A percentile compares a stretch with the other conserved stretches of the same genome.
phyloP scores from a whole-genome alignment of 2,329 filamentous ascomycete species.

The Akanthomyces uredinophilus region DNA sequence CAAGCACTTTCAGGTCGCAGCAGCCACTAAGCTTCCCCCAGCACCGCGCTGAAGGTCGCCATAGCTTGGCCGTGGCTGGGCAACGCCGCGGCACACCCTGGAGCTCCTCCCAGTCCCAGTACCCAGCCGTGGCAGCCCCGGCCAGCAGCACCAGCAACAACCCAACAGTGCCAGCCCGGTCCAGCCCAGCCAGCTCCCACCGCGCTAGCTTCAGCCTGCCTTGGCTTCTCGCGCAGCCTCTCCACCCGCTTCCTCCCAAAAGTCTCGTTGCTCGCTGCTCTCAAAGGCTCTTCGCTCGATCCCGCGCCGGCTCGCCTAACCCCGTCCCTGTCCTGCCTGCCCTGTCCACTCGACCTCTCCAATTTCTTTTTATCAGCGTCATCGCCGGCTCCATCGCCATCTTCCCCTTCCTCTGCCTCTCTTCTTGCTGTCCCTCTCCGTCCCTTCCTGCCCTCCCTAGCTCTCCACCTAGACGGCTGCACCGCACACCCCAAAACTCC shows the following conservation, averaged over 20 bases:
- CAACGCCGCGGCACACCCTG: conserved; percentile 1
- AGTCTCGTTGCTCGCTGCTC: not conserved
- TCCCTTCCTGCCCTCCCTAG: not conserved
- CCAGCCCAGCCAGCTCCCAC: not conserved
- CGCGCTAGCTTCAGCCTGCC: conserved; percentile 5
- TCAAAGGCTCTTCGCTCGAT: not conserved
- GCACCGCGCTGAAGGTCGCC: conserved; percentile 1
- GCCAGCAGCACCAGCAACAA: not conserved
- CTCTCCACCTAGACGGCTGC: not conserved
- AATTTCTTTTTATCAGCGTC: conserved; percentile 13
- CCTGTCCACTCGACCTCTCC: conserved; percentile 11
- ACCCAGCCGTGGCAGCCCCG: too few relatives aligned
- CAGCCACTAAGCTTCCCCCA: conserved; percentile 1
- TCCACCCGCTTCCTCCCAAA: not conserved
- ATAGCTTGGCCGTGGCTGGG: conserved; percentile 9
- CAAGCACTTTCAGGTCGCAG: not conserved
- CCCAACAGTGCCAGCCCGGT: too few relatives aligned
- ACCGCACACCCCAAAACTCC: not conserved
- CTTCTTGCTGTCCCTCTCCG: not conserved
- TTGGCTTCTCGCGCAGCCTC: not conserved
- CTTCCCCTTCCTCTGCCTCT: not conserved
- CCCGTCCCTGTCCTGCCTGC: not conserved
- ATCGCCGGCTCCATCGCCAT: conserved; percentile 13
- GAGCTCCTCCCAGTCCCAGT: not conserved
- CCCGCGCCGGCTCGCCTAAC: conserved; percentile 9